Evolutionary conservation across 1,284 basidiomycete genomes (phyloP), one percentile per base, ranked within the genome.

Genomic region (Trametes versicolor): DNA sequence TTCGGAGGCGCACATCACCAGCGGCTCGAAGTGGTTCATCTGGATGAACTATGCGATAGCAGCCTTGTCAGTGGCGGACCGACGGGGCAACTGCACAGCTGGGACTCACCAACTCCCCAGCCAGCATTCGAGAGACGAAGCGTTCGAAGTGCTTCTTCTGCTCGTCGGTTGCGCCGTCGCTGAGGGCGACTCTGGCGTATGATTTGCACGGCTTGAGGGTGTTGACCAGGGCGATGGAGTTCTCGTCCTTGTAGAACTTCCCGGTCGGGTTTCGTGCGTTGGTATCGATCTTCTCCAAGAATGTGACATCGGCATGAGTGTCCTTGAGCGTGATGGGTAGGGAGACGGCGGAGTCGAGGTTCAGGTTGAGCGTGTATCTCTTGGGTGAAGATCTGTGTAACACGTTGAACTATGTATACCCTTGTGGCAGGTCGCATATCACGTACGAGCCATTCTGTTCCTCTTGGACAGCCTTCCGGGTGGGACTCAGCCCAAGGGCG

Each of bases 161-260:
- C 7, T 60, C 60, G 12, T 71, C 71, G 29, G 63, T 60, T 0
- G 67, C 65, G 9, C 48, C 58, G 4, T 66, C 64, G 23, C 64
- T 58, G 4, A 69, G 56, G 4, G 62, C 51, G 13, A 74, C 55
- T 23, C 70, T 63, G 6, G 74, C 74, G 49, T 63, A 71, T 2
- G 73, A 72, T 9, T 68, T 71, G n/a, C 70, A 69, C 8, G 66
- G 45, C 3, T 56, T 48, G 17, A 77, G 60, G 0, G 74, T 61
- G 43, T 71, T 62, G 19, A 73, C 51, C 23, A 77, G 47, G 1
- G 58, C 58, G 37, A 68, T 51, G 0, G 72, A 72, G 50, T 68
- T 21, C 21, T 73, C 37, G n/a, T 66, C 71, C 54, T 73, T 75
- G 66, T 77, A 77, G 60, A 77, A 77, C 56, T 75, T 75, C 4